A percentile compares a stretch with the other conserved stretches of the same genome.
These are phyloP conservation scores for Fusarium sp. DNA, from an alignment of 2,329 filamentous ascomycete genomes.

Conservation along the genomic window DNA sequence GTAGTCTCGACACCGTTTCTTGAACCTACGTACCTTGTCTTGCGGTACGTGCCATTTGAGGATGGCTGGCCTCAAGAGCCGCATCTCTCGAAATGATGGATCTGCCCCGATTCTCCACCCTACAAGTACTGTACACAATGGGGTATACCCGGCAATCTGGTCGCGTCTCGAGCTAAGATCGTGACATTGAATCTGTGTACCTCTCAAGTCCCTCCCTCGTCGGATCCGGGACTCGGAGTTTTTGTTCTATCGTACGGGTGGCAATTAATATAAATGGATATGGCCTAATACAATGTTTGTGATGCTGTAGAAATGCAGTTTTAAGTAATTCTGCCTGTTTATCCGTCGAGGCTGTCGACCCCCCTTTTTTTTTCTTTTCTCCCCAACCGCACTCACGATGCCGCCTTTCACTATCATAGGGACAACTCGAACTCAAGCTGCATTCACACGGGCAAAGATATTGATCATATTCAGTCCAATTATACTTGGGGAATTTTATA, in stretches of 20 bases:
- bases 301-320: background rate
- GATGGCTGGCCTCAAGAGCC: constrained; percentile 43
- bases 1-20: constrained; percentile 10
- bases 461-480: rapidly evolving
- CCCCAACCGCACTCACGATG: background rate
- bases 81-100: constrained; percentile 39
- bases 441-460: background rate
- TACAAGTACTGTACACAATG: constrained; percentile 39
- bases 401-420: no score
- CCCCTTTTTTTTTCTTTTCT: background rate
- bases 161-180: constrained; percentile 44
- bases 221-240: constrained; percentile 29
- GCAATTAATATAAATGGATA: background rate
- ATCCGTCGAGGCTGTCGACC: background rate
- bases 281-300: background rate
- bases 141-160: constrained; percentile 45
- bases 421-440: background rate
- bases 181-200: constrained; percentile 44
- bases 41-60: constrained; percentile 24
- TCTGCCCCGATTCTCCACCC: constrained; percentile 45
- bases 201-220: constrained; percentile 42
- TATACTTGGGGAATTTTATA: rapidly evolving
- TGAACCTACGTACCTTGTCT: constrained; percentile 14
- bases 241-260: constrained; percentile 14
- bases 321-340: background rate